A percentile compares a stretch with the other conserved stretches of the same genome.
Conservation (phyloP, 495 filamentous ascomycete species). For the Aspergillus indologenus region DNA sequence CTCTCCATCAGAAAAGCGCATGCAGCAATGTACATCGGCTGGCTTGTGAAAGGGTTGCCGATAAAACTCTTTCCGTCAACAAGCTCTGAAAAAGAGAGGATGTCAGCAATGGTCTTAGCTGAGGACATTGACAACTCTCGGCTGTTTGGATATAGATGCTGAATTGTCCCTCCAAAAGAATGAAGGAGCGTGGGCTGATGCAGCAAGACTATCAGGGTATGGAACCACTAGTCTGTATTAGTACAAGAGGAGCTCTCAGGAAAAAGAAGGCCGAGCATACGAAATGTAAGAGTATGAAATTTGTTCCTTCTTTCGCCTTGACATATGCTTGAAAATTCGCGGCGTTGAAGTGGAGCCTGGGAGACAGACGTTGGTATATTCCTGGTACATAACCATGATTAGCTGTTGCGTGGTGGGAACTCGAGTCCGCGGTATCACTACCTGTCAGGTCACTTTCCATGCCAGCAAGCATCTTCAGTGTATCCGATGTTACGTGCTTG, state of each 20-base stretch:
- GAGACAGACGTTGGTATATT: slow-evolving; percentile 73
- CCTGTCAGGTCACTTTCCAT: slow-evolving; percentile 75
- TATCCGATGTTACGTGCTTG: slow-evolving; percentile 70
- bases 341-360: slow-evolving; percentile 72
- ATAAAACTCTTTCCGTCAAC: slow-evolving; percentile 77
- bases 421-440: no score
- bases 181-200: slow-evolving; percentile 79
- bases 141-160: slow-evolving; percentile 70
- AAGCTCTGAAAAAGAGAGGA: slow-evolving; percentile 72
- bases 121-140: slow-evolving; percentile 82
- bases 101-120: slow-evolving; percentile 84
- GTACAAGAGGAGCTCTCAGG: neutral
- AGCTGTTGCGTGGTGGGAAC: neutral
- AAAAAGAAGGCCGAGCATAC: slow-evolving; percentile 14
- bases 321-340: slow-evolving; percentile 75
- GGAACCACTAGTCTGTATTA: slow-evolving; percentile 60
- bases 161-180: slow-evolving; percentile 66
- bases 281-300: slow-evolving; percentile 83
- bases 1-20: slow-evolving; percentile 84
- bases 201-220: slow-evolving; percentile 77
- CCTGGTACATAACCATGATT: slow-evolving; percentile 24
- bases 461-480: slow-evolving; percentile 59
- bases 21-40: slow-evolving; percentile 86
- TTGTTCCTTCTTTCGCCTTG: slow-evolving; percentile 71
- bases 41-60: slow-evolving; percentile 82